Evolutionary conservation across 2,329 filamentous ascomycete genomes (phyloP).

Genomic region (Ilyonectria mors-panacis): DNA sequence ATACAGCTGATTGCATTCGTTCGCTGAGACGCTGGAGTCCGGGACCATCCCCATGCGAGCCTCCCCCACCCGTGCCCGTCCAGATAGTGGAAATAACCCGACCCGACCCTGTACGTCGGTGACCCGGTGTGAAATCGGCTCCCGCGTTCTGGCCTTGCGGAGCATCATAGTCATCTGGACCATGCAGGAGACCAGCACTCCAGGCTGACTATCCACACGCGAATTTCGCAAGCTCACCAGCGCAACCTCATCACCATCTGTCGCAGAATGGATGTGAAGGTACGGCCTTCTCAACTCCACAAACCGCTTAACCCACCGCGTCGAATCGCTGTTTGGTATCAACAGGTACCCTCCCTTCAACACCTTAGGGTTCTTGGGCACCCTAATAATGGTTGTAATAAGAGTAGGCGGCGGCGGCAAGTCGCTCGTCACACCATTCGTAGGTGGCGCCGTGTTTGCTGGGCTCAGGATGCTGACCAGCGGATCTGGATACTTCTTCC

Average conservation of each 20-base stretch:
- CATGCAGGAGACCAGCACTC: conserved; percentile 83
- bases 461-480: conserved; percentile 69
- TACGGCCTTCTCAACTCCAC: conserved; percentile 94
- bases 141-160: conserved; percentile 51
- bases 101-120: conserved; percentile 66
- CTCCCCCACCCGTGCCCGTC: conserved; percentile 61
- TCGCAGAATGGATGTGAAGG: conserved; percentile 87
- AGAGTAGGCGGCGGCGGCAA: conserved; percentile 72
- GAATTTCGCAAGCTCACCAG: conserved; percentile 91
- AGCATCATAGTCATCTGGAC: conserved; percentile 58
- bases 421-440: conserved; percentile 69
- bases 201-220: conserved; percentile 92
- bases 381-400: conserved; percentile 81
- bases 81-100: conserved; percentile 70
- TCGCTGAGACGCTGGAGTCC: conserved; percentile 70
- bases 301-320: conserved; percentile 91
- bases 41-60: conserved; percentile 37
- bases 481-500: conserved; percentile 73
- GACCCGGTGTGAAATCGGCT: conserved; percentile 60
- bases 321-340: conserved; percentile 84
- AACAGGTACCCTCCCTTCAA: conserved; percentile 92
- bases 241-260: conserved; percentile 90
- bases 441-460: conserved; percentile 77
- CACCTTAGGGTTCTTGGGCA: conserved; percentile 84
- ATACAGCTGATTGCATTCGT: conserved; percentile 80